Base-by-base conservation (phyloP, 2,329 filamentous ascomycete genomes). In the Apiospora pterosperma region DNA sequence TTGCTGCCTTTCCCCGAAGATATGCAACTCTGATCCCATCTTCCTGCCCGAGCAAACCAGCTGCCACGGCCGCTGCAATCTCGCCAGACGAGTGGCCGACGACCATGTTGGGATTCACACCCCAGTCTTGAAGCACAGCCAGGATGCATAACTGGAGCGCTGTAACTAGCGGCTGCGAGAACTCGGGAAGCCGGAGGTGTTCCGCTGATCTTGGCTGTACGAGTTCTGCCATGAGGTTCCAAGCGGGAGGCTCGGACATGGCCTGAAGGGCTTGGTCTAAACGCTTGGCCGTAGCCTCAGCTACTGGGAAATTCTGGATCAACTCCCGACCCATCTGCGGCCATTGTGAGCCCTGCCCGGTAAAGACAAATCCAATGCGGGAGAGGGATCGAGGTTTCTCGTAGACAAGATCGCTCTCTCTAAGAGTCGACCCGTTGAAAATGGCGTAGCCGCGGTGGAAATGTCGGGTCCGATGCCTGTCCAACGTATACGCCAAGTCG, bases 401-500 rank as follows among this genome's bases (percentile, higher is more conserved):
- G 19, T 55, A 12, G 21, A 23, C 21, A 23, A 12, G 25, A 12
- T 12, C 11, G 21, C 21, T 55, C 48, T 7, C 10, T 64, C n/a
- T n/a, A n/a, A n/a, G n/a, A n/a, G n/a, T n/a, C n/a, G n/a, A n/a
- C n/a, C n/a, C n/a, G n/a, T n/a, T n/a, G n/a, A n/a, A n/a, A n/a
- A n/a, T n/a, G 19, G 38, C 25, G 59, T 70, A 77, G 0, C 67
- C 72, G 0, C 73, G 62, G 59, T 73, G 65, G 7, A 41, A 73
- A 12, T 68, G 68, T 0, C 55, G 31, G 1, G 64, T 67, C 1
- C 74, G 67, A 1, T 70, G 61, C 38, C 74, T 69, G 0, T 69
- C 70, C 0, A 77, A 67, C 0, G 76, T 77, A 14, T 71, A 76
- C 0, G 73, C 70, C 5, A 77, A 23, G 44, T 76, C 74, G 0